A percentile compares a stretch with the other conserved stretches of the same genome.
phyloP scores from a whole-genome alignment of 371 early-diverging fungal genomes.

The Polyrhizophydium stewartii region DNA sequence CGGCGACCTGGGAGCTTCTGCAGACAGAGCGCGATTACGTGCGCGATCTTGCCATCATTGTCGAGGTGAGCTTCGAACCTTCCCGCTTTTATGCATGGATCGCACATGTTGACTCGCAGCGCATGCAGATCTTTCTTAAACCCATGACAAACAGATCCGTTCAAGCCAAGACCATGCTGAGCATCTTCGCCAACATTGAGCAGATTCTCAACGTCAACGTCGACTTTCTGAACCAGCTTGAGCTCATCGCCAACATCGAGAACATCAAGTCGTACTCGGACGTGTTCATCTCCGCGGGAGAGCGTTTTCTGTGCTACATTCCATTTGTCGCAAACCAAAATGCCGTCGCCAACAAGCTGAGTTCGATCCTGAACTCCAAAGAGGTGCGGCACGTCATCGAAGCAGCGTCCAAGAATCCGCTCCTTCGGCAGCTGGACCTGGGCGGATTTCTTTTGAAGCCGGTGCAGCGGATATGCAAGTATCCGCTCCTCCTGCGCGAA shows the following conservation, averaged over 20 bases:
- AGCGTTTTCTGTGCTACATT: slow-evolving; percentile 13
- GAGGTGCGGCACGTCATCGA: slow-evolving; percentile 6
- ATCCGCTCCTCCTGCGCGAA: slow-evolving; percentile 75
- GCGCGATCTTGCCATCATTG: slow-evolving; percentile 45
- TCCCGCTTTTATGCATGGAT: too few relatives aligned
- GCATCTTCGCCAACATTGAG: slow-evolving; percentile 43
- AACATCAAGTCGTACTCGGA: slow-evolving; percentile 5
- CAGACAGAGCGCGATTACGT: slow-evolving; percentile 50
- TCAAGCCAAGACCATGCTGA: slow-evolving; percentile 25
- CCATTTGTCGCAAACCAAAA: slow-evolving; percentile 2
- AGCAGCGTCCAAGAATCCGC: slow-evolving; percentile 34
- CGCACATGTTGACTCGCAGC: background rate
- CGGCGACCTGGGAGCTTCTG: slow-evolving; percentile 43
- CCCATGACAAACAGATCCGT: slow-evolving; percentile 36
- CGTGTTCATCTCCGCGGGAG: slow-evolving; percentile 7
- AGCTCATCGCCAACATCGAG: slow-evolving; percentile 1
- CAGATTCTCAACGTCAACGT: slow-evolving; percentile 34
- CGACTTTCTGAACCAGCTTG: slow-evolving; percentile 10
- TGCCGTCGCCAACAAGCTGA: background rate
- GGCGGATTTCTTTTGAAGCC: slow-evolving; percentile 87
- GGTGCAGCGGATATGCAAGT: slow-evolving; percentile 97
- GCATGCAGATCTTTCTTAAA: slow-evolving; percentile 34
- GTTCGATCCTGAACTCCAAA: slow-evolving; percentile 1
- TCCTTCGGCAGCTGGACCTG: slow-evolving; percentile 38
- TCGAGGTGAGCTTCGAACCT: slow-evolving; percentile 27